Evolutionary conservation across 192 early-diverging fungal genomes (phyloP).

Genomic region (Chytriomyces sp.): DNA sequence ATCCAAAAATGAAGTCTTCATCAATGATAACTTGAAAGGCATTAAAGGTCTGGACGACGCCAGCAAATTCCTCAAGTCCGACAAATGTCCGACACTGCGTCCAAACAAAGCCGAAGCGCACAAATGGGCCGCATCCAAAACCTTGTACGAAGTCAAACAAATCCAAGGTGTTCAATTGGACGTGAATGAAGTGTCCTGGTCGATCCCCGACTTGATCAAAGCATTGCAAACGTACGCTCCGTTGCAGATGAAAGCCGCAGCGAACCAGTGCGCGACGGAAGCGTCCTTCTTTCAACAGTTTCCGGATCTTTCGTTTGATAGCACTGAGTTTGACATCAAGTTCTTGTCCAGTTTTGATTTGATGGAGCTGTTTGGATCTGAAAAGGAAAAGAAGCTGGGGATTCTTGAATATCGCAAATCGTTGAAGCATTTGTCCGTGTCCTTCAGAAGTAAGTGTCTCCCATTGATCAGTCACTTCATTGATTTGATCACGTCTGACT

Average conservation of each 20-base stretch:
- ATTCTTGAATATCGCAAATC: slow-evolving; percentile 16
- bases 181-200: slow-evolving; percentile 16
- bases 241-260: slow-evolving; percentile 5
- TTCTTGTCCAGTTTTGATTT: slow-evolving; percentile 25
- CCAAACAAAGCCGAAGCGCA: not conserved
- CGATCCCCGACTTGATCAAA: slow-evolving; percentile 30
- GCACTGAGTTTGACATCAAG: not conserved
- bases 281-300: slow-evolving; percentile 20
- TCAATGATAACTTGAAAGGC: slow-evolving; percentile 6
- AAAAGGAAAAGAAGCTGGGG: slow-evolving; percentile 8
- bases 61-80: not conserved
- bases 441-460: slow-evolving; percentile 11
- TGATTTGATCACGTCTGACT: too few species aligned
- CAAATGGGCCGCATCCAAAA: slow-evolving; percentile 15
- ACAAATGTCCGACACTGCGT: slow-evolving; percentile 17
- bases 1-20: slow-evolving; percentile 2
- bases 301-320: not conserved
- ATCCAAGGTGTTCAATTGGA: slow-evolving; percentile 24
- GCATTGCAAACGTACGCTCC: slow-evolving; percentile 12
- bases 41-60: not conserved
- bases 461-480: too few species aligned
- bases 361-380: slow-evolving; percentile 27
- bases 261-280: slow-evolving; percentile 16
- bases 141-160: slow-evolving; percentile 4
- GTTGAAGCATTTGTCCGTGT: not conserved